These are phyloP conservation scores for Globisporangium mamillatum DNA, from an alignment of 352 stramenopile genomes.

Conservation along the genomic window DNA sequence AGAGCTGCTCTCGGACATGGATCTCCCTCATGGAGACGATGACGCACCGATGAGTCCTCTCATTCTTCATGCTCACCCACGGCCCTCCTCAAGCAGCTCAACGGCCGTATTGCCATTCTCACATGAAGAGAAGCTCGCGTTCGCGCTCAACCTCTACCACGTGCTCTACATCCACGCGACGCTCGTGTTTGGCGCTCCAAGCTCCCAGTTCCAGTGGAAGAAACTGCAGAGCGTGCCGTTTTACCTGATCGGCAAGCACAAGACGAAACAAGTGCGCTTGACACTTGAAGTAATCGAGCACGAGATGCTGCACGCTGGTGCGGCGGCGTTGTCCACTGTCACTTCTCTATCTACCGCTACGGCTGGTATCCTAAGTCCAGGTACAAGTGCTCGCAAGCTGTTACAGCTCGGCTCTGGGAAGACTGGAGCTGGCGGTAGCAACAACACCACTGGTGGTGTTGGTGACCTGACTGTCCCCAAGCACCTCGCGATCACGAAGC, in stretches of 20 bases:
- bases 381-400: constrained; percentile 15
- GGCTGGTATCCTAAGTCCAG: constrained; percentile 19
- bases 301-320: constrained; percentile 56
- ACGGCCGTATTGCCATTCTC: constrained; percentile 12
- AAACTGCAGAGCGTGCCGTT: constrained; percentile 53
- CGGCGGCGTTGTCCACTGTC: constrained; percentile 24
- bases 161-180: constrained; percentile 84
- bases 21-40: constrained; percentile 22
- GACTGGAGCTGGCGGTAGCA: constrained; percentile 27
- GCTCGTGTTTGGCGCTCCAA: constrained; percentile 49
- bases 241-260: constrained; percentile 36
- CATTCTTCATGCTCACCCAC: neutral
- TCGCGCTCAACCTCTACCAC: constrained; percentile 92
- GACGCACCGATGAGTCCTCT: neutral
- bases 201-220: constrained; percentile 74
- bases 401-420: constrained; percentile 29
- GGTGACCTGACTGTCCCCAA: constrained; percentile 22
- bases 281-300: constrained; percentile 87
- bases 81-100: no score
- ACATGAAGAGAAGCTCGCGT: constrained; percentile 50
- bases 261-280: constrained; percentile 24
- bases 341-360: neutral
- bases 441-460: constrained; percentile 7
- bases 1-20: constrained; percentile 42
- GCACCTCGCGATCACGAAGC: constrained; percentile 27